Evolutionary conservation across 768 basidiomycete genomes (phyloP), one percentile per base, ranked within the genome.

Genomic region (Pisolithus microcarpus): DNA sequence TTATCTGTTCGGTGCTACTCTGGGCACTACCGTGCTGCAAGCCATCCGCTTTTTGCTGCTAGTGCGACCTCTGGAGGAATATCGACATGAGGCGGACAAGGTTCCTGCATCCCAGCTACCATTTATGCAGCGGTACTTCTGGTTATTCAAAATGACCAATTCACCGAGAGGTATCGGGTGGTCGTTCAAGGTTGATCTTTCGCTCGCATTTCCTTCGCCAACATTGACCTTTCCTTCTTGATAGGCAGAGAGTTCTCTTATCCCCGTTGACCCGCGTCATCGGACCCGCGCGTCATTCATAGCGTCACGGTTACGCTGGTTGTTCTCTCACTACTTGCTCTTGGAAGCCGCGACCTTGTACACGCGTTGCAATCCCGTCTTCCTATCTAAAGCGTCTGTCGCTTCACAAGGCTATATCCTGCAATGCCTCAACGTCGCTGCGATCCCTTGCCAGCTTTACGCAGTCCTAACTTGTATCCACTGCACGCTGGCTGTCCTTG

Each of bases 151-250:
- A 23, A 37, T 50, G 37, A 30, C 30, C 30, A 30, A 30, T 30
- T 21, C 34, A 15, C 52, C 52, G 10, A 19, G 44, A 10, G 52
- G 38, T n/a, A 10, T 53, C 5, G 52, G 52, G 40, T 54, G 52
- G 49, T 46, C 37, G 9, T 43, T 46, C 43, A 36, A 42, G 38
- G 52, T 51, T 26, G 26, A n/a, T 28, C 18, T 6, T 50, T 34
- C 13, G 34, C 16, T 52, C 9, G 40, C 9, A 37, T 19, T 44
- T 16, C 10, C 24, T 18, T 26, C 23, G 43, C 15, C 21, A 11
- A 15, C n/a, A 30, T 43, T 21, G 42, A 15, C 4, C 23, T 21
- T 7, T 5, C 8, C 15, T 7, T 28, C 11, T 13, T 34, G 34
- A 44, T 5, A 42, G 40, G 19, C 16, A n/a, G 24, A 44, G 15